Base-by-base conservation (phyloP, 768 basidiomycete genomes). In the Antrodiella citrinella region DNA sequence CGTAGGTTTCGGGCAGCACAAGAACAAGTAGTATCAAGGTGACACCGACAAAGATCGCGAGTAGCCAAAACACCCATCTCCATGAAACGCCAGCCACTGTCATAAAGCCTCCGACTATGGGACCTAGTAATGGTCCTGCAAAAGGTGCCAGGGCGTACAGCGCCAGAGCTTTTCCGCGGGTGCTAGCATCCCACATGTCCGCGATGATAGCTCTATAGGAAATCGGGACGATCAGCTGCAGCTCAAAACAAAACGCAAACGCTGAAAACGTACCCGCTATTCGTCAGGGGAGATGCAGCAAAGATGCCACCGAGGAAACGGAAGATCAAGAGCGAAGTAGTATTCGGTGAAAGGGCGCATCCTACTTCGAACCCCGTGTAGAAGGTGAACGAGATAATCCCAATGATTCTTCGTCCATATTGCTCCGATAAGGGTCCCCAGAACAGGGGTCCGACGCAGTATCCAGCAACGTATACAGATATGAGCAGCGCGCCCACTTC, bases 1-100 rank as follows among this genome's bases (percentile, higher is more conserved):
- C 66, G 58, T 80, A 88, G 4, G 86, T 86, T 64, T 90, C 86
- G 1, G 85, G 83, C 0, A 86, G 63, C 10, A 81, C 76, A 44
- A 86, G 67, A 13, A 81, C 42, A n/a, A 78, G 69, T 26, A 75
- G 44, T 11, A 78, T 12, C 54, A 69, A 70, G 56, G 81, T 82
- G 11, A 69, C 58, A 1, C 73, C 74, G 22, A 79, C 74, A 56
- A 84, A 82, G 23, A 76, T 68, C n/a, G 81, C 65, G 45, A 80
- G 64, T 39, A 83, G 67, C 80, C 81, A 84, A 62, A 81, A 88
- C 5, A 82, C 59, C 79, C 79, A 84, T 26, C 80, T 69, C 81
- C 84, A 88, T 1, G 74, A 74, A 0, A 73, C 65, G 26, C 67
- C 67, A 25, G 60, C 50, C 13, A 68, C 65, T 0, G 67, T 56